phyloP scores from a whole-genome alignment of 176 grass and related monocot genomes.

The Alopecurus myosuroides region DNA sequence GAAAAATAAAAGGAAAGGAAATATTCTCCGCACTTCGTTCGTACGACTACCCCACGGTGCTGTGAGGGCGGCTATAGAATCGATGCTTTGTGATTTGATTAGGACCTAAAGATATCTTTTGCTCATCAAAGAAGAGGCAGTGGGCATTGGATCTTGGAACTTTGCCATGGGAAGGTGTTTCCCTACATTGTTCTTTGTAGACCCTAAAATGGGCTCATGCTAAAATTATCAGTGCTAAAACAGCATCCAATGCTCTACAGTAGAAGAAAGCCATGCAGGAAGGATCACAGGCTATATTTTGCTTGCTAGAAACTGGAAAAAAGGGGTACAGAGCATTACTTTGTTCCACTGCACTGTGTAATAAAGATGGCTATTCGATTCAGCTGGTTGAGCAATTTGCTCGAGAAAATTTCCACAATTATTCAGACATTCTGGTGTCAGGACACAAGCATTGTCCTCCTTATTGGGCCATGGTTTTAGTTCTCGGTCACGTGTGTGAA shows the following conservation, averaged over 20 bases:
- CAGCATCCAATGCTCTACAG: slow-evolving; percentile 47
- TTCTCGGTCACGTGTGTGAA: slow-evolving; percentile 24
- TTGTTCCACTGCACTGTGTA: slow-evolving; percentile 27
- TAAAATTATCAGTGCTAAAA: not conserved
- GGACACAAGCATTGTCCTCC: not conserved
- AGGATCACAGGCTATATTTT: slow-evolving; percentile 12
- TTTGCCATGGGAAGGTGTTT: slow-evolving; percentile 13
- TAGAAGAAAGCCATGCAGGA: slow-evolving; percentile 5
- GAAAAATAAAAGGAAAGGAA: not conserved
- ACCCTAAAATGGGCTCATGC: not conserved
- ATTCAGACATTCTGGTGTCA: slow-evolving; percentile 26
- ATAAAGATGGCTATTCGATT: slow-evolving; percentile 30
- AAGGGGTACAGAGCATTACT: not conserved
- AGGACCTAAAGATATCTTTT: slow-evolving; percentile 29
- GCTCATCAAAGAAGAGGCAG: slow-evolving; percentile 44
- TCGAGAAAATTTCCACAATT: slow-evolving; percentile 17
- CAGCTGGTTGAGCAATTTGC: slow-evolving; percentile 26
- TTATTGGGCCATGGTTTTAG: not conserved
- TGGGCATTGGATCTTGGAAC: slow-evolving; percentile 41
- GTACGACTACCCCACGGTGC: slow-evolving; percentile 11
- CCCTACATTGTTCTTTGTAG: not conserved
- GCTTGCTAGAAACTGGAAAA: slow-evolving; percentile 23
- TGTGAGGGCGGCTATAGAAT: slow-evolving; percentile 29
- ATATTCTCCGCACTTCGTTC: not conserved
- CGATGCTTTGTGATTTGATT: slow-evolving; percentile 47